phyloP scores from a whole-genome alignment of 371 early-diverging fungal species.

The Circinella minor region DNA sequence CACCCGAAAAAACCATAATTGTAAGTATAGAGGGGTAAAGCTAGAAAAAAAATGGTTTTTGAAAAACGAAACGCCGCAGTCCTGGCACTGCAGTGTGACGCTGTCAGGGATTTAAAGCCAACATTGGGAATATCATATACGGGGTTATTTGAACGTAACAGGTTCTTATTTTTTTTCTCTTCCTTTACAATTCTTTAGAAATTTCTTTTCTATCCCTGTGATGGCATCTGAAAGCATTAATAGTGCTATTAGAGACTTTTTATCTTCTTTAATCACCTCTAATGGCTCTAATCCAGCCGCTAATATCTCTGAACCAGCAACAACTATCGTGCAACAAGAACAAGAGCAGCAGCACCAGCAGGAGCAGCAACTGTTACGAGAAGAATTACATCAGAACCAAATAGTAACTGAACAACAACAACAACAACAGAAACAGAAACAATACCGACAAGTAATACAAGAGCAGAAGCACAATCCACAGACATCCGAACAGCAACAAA shows the following conservation, averaged over 20 bases:
- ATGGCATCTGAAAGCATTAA: background rate
- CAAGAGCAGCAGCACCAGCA: constrained; percentile 9
- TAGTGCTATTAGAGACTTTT: background rate
- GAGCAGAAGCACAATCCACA: background rate
- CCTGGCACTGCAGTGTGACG: no score
- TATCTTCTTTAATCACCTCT: background rate
- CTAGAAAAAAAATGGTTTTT: no score
- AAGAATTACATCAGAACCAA: background rate
- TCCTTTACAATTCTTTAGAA: no score
- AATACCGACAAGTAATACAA: background rate
- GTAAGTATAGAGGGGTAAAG: no score
- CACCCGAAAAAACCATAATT: no score
- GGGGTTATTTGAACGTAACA: no score
- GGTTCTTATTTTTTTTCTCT: no score
- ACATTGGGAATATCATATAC: no score
- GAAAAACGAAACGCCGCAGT: no score
- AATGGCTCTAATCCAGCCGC: background rate
- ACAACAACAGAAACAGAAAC: constrained; percentile 1
- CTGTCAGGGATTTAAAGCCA: no score
- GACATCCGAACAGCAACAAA: constrained; percentile 1
- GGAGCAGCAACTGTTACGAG: background rate
- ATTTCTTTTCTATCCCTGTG: no score
- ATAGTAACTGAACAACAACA: constrained; percentile 4
- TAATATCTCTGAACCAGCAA: constrained; percentile 45
- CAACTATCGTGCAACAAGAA: constrained; percentile 49